Evolutionary conservation across 2,329 filamentous ascomycete species (phyloP), one percentile per base, ranked within the genome.

Genomic region (Pseudogymnoascus sp.): DNA sequence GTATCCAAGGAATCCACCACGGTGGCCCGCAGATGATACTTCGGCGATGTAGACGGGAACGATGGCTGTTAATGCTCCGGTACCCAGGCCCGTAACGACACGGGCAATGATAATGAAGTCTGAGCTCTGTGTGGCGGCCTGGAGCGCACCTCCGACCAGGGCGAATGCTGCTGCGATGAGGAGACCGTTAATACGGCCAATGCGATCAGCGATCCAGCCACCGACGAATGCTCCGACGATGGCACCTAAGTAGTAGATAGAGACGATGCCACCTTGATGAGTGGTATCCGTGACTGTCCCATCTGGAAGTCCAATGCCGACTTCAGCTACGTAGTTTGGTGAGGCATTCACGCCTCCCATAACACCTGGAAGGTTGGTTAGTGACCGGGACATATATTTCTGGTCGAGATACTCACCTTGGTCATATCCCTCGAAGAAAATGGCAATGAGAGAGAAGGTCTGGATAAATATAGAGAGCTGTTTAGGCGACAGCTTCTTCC

Each of bases 161-260:
- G 66, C 70, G 61, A 71, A 67, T 7, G 68, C 68, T 0, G 79
- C 73, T 1, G 79, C 79, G 29, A 78, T 70, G 60, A 81, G 74
- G 42, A 82, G 70, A 58, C 78, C 79, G 62, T 78, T 80, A 66
- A 80, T 81, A 31, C 81, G 79, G n/a, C 81, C 81, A 38, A 81
- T 75, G 17, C 74, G 75, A 66, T 84, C 81, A n/a, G 78, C 81
- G 17, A 78, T 69, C 76, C 77, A 78, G 36, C 74, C 80, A 65
- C 79, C 75, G 55, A 69, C 65, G 58, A 72, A 71, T 59, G 65
- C 64, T 9, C 67, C 71, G 35, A 66, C 65, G 31, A 72, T 71
- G 29, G 69, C 66, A 29, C 70, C 71, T 15, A 72, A 68, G 60
- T 72, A 72, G 63, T 72, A 71, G 15, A 67, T 66, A 27, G 70